Base-by-base conservation (phyloP, 495 filamentous ascomycete species). In the Penicillium diatomitis region DNA sequence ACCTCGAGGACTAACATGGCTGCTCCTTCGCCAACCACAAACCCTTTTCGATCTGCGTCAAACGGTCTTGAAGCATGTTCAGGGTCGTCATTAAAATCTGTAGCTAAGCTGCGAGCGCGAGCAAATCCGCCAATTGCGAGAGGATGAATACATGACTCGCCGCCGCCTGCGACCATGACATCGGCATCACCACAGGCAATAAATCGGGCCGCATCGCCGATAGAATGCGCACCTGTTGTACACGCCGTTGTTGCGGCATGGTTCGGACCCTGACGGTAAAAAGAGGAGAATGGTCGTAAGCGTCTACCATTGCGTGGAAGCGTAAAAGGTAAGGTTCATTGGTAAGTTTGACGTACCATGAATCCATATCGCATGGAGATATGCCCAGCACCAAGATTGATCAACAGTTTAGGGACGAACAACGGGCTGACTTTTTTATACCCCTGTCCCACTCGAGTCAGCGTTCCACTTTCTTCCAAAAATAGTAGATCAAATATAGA, bases 71-170 rank as follows among this genome's bases (percentile, higher is more conserved):
- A 95, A 38, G 89, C 80, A 30, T 77, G 74, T 5, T 72, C 46
- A 1, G 92, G 90, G n/a, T 71, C 65, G 46, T 86, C 69, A 60
- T 97, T 96, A 68, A 77, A 92, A 2, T 71, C 75, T 0, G 87
- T 94, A 3, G 87, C 84, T 27, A 98, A 74, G 42, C 88, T 95
- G 44, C 89, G 79, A 3, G 89, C 89, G 32, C 90, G 77, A 11
- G 88, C 83, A 64, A 98, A 98, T 12, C 92, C 92, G 4, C 88
- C 85, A 48, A 98, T 83, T 12, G 91, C 87, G 27, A 98, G 74
- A 8, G 92, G 92, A 58, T 98, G 90, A 50, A 98, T 95, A 64
- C 92, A 98, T 2, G 91, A 90, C 67, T 98, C 92, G 6, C 89
- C 80, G 8, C 90, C 91, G 31, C 92, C 92, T 34, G 92, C 90